Conservation (phyloP, 768 basidiomycete genomes). For the Amylocystis lapponica region DNA sequence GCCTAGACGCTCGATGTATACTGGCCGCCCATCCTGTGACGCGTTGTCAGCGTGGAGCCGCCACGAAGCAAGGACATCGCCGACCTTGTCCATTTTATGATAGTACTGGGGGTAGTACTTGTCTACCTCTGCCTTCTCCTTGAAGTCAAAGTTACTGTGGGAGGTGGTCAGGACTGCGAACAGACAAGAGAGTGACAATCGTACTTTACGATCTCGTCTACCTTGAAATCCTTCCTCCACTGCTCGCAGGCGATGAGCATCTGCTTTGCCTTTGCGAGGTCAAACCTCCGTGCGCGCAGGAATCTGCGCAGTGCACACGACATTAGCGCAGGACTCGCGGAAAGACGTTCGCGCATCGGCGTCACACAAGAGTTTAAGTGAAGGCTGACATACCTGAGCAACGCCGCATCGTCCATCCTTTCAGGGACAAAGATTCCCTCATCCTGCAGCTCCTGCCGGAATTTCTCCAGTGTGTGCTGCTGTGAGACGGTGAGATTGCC, state of each 20-base stretch:
- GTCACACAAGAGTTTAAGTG: too few relatives aligned
- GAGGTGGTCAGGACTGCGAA: conserved; percentile 1
- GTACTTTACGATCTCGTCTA: conserved; percentile 67
- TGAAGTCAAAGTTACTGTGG: conserved; percentile 76
- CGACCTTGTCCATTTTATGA: conserved; percentile 90
- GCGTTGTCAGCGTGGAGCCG: too few relatives aligned
- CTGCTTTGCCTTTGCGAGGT: conserved; percentile 69
- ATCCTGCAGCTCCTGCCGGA: conserved; percentile 57
- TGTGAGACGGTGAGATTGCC: conserved; percentile 71
- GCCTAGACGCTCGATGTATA: conserved; percentile 93
- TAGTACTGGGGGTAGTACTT: conserved; percentile 95
- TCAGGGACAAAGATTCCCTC: conserved; percentile 56
- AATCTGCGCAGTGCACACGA: conserved; percentile 47
- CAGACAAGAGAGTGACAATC: conserved; percentile 21
- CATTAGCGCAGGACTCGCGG: background rate
- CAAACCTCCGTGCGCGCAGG: conserved; percentile 90
- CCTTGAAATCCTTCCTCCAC: conserved; percentile 85
- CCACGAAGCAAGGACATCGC: too few relatives aligned
- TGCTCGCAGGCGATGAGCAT: conserved; percentile 82
- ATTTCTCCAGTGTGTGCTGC: conserved; percentile 58
- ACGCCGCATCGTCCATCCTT: conserved; percentile 64
- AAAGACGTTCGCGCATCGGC: background rate
- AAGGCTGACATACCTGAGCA: conserved; percentile 50
- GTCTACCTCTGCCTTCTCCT: conserved; percentile 76
- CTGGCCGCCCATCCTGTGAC: conserved; percentile 81